A percentile compares a stretch with the other conserved stretches of the same genome.
Evolutionary conservation across 176 grass and related monocot genomes (phyloP).

Genomic region (Triticum dicoccoides): DNA sequence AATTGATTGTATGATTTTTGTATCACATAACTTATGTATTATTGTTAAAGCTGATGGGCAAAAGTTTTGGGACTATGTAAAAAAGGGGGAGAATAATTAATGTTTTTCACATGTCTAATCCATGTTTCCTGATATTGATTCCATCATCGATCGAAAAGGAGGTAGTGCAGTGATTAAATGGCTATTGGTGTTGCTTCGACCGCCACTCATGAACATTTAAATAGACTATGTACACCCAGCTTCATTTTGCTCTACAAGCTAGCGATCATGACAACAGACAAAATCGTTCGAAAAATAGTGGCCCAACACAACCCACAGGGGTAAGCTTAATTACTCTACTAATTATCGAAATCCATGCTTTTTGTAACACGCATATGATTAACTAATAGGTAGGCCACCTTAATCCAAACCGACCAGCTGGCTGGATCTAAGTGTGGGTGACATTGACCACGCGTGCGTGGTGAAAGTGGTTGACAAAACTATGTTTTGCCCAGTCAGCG

Average conservation of each 20-base stretch:
- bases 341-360: background rate
- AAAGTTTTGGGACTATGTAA: too few relatives aligned
- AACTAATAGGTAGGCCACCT: background rate
- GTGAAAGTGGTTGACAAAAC: too few relatives aligned
- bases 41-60: too few relatives aligned
- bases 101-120: too few relatives aligned
- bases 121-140: background rate
- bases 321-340: background rate
- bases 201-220: background rate
- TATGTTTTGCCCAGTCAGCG: background rate
- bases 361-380: background rate
- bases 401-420: too few relatives aligned
- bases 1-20: too few relatives aligned
- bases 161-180: background rate
- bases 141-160: background rate
- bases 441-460: background rate
- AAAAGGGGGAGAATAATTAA: too few relatives aligned
- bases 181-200: background rate
- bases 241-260: too few relatives aligned
- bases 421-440: background rate
- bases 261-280: too few relatives aligned
- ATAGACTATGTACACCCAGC: too few relatives aligned
- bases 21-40: too few relatives aligned
- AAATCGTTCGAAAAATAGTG: too few relatives aligned
- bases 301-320: background rate